Evolutionary conservation across 2,329 filamentous ascomycete genomes (phyloP).

Genomic region (Hymenoscyphus repandus): DNA sequence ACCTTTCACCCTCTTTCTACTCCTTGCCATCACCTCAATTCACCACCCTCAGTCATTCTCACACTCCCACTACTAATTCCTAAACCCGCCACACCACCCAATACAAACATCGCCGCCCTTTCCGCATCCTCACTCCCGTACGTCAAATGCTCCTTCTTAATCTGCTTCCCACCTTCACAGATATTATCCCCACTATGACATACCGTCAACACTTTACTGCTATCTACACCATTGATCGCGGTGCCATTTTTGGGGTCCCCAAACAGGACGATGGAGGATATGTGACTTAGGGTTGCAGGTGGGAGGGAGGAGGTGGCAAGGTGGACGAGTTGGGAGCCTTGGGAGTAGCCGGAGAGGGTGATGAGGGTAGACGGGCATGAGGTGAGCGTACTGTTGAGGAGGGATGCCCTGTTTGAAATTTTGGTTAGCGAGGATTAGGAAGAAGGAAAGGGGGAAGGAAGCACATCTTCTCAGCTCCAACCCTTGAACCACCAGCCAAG

Average conservation of each 20-base stretch:
- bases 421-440: background rate
- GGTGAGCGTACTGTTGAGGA: conserved; percentile 19
- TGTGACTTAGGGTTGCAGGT: conserved; percentile 13
- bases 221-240: conserved; percentile 17
- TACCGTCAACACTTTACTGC: conserved; percentile 19
- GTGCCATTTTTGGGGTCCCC: conserved; percentile 28
- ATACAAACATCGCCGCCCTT: conserved; percentile 23
- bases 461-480: conserved; percentile 40
- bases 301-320: conserved; percentile 16
- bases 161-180: conserved; percentile 18
- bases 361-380: conserved; percentile 21
- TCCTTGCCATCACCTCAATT: too few relatives aligned
- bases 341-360: conserved; percentile 25
- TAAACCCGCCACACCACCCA: conserved; percentile 16
- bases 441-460: background rate
- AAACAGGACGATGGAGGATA: conserved; percentile 22
- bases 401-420: conserved; percentile 12
- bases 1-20: too few relatives aligned
- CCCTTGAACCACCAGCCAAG: conserved; percentile 39
- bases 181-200: conserved; percentile 24
- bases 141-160: conserved; percentile 19
- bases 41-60: conserved; percentile 1
- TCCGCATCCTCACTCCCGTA: conserved; percentile 22
- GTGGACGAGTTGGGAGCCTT: conserved; percentile 28
- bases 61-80: conserved; percentile 24